phyloP scores from a whole-genome alignment of 352 stramenopile species.

The Phytophthora pseudosyringae region DNA sequence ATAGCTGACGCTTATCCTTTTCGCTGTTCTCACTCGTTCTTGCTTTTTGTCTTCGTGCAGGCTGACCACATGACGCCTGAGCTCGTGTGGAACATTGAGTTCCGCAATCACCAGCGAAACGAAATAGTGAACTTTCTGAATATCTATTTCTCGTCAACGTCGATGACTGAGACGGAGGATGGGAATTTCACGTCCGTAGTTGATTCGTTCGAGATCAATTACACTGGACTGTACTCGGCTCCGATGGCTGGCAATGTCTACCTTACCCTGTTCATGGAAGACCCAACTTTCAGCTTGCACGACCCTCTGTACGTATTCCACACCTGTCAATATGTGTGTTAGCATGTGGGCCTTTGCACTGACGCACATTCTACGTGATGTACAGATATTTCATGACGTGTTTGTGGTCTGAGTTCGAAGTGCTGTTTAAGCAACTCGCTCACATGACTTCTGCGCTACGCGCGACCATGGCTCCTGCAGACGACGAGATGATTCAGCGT shows the following conservation, averaged over 20 bases:
- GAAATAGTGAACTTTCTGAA: conserved; percentile 81
- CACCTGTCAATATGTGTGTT: neutral
- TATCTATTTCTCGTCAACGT: conserved; percentile 70
- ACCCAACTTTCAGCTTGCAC: conserved; percentile 92
- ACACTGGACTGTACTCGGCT: conserved; percentile 68
- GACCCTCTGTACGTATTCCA: conserved; percentile 82
- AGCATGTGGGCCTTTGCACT: neutral
- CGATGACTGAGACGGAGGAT: conserved; percentile 47
- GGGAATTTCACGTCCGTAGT: conserved; percentile 50
- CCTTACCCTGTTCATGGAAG: conserved; percentile 92
- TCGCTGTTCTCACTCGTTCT: conserved; percentile 6
- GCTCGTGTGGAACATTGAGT: conserved; percentile 93
- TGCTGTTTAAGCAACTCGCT: conserved; percentile 68
- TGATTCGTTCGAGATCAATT: conserved; percentile 78
- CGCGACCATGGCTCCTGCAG: conserved; percentile 63
- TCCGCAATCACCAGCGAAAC: conserved; percentile 84
- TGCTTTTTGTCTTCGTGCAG: conserved; percentile 53
- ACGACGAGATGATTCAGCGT: conserved; percentile 70
- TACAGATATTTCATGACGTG: conserved; percentile 78
- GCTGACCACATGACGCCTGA: conserved; percentile 92
- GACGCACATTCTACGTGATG: neutral
- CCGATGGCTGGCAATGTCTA: conserved; percentile 91
- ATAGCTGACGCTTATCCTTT: neutral
- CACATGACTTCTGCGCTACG: conserved; percentile 71
- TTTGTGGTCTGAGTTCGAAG: conserved; percentile 84